phyloP scores from a whole-genome alignment of 768 basidiomycete species.

The Cystofilobasidium macerans region DNA sequence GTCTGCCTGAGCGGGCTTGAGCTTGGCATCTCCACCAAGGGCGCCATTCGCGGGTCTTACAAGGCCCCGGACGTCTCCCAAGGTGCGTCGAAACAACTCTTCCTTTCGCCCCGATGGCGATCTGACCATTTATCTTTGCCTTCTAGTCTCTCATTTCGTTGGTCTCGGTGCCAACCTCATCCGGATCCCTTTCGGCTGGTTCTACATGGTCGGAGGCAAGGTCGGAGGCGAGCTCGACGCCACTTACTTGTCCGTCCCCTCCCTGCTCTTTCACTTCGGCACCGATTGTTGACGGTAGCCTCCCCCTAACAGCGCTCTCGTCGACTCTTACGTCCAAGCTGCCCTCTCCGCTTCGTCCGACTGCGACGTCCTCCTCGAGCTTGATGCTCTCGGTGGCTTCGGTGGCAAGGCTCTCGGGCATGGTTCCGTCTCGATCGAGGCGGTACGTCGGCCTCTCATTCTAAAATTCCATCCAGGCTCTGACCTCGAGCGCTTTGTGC shows the following conservation, averaged over 20 bases:
- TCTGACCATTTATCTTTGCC: background rate
- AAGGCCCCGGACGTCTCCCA: constrained; percentile 7
- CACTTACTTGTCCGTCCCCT: background rate
- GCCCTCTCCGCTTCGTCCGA: constrained; percentile 42
- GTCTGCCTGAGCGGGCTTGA: background rate
- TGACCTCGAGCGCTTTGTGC: background rate
- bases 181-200: constrained; percentile 15
- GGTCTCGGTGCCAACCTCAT: constrained; percentile 7
- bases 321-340: constrained; percentile 46
- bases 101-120: too few species aligned
- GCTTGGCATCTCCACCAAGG: background rate
- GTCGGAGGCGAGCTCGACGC: constrained; percentile 14
- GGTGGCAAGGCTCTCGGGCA: constrained; percentile 53
- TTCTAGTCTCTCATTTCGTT: constrained; percentile 4
- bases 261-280: background rate
- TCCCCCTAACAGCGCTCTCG: background rate
- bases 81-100: background rate
- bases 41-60: background rate
- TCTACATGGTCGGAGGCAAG: background rate
- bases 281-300: too few species aligned
- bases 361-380: constrained; percentile 47
- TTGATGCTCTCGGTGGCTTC: constrained; percentile 55
- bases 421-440: constrained; percentile 49
- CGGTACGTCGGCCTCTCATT: constrained; percentile 25
- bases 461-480: background rate